Evolutionary conservation across 148 eudicot species (phyloP).

Genomic region (Dianthus caryophyllus): DNA sequence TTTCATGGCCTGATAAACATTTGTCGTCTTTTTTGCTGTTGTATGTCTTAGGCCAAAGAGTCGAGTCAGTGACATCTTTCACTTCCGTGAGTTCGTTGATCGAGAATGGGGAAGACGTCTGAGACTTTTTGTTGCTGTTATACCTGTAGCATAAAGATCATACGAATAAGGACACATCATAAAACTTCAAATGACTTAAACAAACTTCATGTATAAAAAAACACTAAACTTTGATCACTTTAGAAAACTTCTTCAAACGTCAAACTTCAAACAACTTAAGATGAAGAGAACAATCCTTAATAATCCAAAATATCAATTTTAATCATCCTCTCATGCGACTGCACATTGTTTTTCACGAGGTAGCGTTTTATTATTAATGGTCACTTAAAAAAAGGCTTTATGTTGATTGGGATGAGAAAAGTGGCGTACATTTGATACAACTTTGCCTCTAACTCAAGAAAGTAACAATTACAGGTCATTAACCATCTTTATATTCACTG

Average conservation of each 20-base stretch:
- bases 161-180: too few species aligned
- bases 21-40: slow-evolving; percentile 18
- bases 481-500: too few species aligned
- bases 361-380: neutral
- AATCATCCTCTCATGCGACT: neutral
- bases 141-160: too few species aligned
- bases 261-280: too few species aligned
- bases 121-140: slow-evolving; percentile 28
- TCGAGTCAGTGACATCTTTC: slow-evolving; percentile 16
- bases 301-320: neutral
- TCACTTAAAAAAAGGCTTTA: neutral
- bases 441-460: neutral
- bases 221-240: too few species aligned
- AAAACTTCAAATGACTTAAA: too few species aligned
- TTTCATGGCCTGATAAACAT: slow-evolving; percentile 17
- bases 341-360: neutral
- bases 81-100: slow-evolving; percentile 15
- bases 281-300: too few species aligned
- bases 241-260: too few species aligned
- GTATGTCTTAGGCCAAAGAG: slow-evolving; percentile 13
- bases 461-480: neutral
- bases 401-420: neutral
- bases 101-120: slow-evolving; percentile 17
- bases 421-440: neutral
- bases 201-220: too few species aligned